Evolutionary conservation across 208 protist species (phyloP).

Genomic region (Sergeia podlipaevii): DNA sequence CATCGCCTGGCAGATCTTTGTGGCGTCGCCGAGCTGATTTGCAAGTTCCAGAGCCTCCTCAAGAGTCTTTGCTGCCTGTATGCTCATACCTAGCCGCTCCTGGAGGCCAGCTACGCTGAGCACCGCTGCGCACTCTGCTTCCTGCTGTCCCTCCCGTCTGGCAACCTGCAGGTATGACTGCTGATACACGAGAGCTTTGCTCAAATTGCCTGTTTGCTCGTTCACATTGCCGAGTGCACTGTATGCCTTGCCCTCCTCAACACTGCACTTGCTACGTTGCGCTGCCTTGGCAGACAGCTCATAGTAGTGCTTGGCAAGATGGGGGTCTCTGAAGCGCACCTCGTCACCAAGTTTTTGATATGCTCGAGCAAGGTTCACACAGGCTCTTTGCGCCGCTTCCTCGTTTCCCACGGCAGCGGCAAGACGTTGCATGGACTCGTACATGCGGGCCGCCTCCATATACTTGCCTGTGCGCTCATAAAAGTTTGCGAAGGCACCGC

Average conservation of each 20-base stretch:
- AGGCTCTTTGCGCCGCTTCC: slow-evolving; percentile 33
- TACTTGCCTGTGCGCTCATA: slow-evolving; percentile 60
- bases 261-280: slow-evolving; percentile 22
- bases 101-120: slow-evolving; percentile 71
- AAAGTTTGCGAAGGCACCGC: slow-evolving; percentile 44
- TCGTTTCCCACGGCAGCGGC: slow-evolving; percentile 54
- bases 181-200: slow-evolving; percentile 69
- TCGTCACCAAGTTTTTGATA: slow-evolving; percentile 56
- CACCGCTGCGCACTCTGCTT: slow-evolving; percentile 56
- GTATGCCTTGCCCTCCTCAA: slow-evolving; percentile 57
- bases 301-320: slow-evolving; percentile 47
- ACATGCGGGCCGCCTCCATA: slow-evolving; percentile 48
- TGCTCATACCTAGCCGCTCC: slow-evolving; percentile 64
- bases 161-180: slow-evolving; percentile 51
- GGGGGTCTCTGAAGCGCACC: slow-evolving; percentile 7
- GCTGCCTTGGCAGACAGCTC: slow-evolving; percentile 42
- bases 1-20: slow-evolving; percentile 63
- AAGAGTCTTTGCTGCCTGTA: slow-evolving; percentile 64
- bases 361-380: slow-evolving; percentile 54
- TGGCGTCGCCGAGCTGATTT: slow-evolving; percentile 54
- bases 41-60: slow-evolving; percentile 60
- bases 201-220: slow-evolving; percentile 63
- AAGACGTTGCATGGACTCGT: slow-evolving; percentile 61
- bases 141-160: slow-evolving; percentile 24
- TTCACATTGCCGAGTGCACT: slow-evolving; percentile 63